Evolutionary conservation across 2,329 filamentous ascomycete species (phyloP).

Genomic region (Colletotrichum abscissum): DNA sequence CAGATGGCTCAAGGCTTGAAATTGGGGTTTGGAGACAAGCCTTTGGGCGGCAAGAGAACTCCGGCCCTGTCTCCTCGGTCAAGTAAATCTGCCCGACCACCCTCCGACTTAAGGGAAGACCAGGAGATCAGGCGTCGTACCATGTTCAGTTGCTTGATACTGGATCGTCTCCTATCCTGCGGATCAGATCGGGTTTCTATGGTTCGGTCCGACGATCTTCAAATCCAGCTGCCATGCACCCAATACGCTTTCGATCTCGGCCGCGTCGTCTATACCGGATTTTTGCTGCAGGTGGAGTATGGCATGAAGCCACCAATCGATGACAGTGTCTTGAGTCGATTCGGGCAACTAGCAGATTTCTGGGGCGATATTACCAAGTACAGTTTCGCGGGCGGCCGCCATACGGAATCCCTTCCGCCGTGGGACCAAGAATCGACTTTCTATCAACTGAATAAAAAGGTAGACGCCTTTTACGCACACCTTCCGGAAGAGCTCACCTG

Average conservation of each 20-base stretch:
- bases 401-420: slow-evolving; percentile 61
- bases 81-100: too few relatives aligned
- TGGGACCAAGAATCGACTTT: slow-evolving; percentile 70
- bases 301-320: slow-evolving; percentile 42
- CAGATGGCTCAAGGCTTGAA: too few relatives aligned
- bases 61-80: too few relatives aligned
- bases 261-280: slow-evolving; percentile 65
- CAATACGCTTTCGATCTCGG: slow-evolving; percentile 73
- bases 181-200: slow-evolving; percentile 71
- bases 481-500: slow-evolving; percentile 51
- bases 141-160: too few relatives aligned
- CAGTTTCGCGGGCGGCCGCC: slow-evolving; percentile 63
- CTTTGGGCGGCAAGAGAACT: too few relatives aligned
- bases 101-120: too few relatives aligned
- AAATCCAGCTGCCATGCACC: slow-evolving; percentile 75
- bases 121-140: too few relatives aligned
- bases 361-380: slow-evolving; percentile 69
- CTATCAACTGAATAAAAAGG: slow-evolving; percentile 59
- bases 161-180: slow-evolving; percentile 45
- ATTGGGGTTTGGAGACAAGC: too few relatives aligned
- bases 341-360: slow-evolving; percentile 68
- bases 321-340: slow-evolving; percentile 62
- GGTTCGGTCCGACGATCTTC: slow-evolving; percentile 68
- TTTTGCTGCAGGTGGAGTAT: slow-evolving; percentile 47
- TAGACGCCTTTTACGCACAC: slow-evolving; percentile 62